These are phyloP conservation scores for Jamesozyma lodderae DNA, from an alignment of 805 yeast species.

Conservation along the genomic window DNA sequence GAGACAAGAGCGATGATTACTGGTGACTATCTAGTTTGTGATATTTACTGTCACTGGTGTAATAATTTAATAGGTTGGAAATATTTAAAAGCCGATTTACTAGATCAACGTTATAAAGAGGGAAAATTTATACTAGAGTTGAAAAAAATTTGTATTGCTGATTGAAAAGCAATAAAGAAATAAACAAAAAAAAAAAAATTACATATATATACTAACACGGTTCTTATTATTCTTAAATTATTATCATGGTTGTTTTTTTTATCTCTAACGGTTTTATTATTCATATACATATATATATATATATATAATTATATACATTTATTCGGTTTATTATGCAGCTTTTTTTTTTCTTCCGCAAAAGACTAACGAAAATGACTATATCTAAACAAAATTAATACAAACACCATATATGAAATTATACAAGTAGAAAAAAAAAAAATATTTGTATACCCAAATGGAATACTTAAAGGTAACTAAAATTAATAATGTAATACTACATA, in stretches of 20 bases:
- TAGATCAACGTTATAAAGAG: slow-evolving; percentile 48
- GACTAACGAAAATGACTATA: too few species aligned
- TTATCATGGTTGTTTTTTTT: too few species aligned
- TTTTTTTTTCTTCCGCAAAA: too few species aligned
- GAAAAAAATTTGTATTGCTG: slow-evolving; percentile 21
- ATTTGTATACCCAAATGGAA: too few species aligned
- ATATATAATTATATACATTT: neutral
- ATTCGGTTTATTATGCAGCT: neutral
- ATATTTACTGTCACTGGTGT: slow-evolving; percentile 50
- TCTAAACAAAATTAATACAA: too few species aligned
- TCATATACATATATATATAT: neutral
- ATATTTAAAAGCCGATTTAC: slow-evolving; percentile 40
- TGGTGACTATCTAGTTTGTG: slow-evolving; percentile 50
- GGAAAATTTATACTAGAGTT: slow-evolving; percentile 50
- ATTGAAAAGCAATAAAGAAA: too few species aligned
- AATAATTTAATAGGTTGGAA: slow-evolving; percentile 54
- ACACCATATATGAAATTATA: too few species aligned
- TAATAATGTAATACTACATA: slow-evolving; percentile 43
- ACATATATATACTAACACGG: too few species aligned
- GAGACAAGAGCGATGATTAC: slow-evolving; percentile 48
- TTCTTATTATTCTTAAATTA: too few species aligned
- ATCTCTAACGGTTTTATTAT: neutral
- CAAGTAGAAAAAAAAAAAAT: too few species aligned
- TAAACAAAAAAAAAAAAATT: too few species aligned
- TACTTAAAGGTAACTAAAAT: slow-evolving; percentile 46